A percentile compares a stretch with the other conserved stretches of the same genome.
Conservation (phyloP, 352 stramenopile genomes). For the Phytophthora podocarpi region DNA sequence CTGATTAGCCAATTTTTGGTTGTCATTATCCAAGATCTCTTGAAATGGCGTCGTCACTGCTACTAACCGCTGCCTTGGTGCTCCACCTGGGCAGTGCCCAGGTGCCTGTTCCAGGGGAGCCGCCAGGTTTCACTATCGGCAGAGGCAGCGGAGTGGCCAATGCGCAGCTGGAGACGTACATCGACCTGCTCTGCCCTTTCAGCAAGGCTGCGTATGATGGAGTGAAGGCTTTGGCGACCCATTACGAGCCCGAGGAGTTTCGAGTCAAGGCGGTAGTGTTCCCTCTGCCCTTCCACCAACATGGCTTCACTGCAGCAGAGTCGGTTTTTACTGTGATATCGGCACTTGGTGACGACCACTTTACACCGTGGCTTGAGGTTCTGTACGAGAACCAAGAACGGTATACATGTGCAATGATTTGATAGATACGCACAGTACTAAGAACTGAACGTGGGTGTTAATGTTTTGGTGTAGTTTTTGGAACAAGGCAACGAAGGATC, state of each 20-base stretch:
- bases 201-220: constrained; percentile 68
- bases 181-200: constrained; percentile 78
- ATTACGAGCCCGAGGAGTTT: constrained; percentile 64
- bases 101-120: constrained; percentile 60
- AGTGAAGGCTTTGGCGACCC: constrained; percentile 59
- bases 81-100: constrained; percentile 36
- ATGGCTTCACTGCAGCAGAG: constrained; percentile 70
- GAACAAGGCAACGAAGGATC: constrained; percentile 74
- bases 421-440: too few species aligned
- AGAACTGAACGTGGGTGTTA: too few species aligned
- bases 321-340: constrained; percentile 64
- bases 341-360: constrained; percentile 53
- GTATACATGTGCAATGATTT: too few species aligned
- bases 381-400: constrained; percentile 77
- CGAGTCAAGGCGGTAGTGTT: constrained; percentile 72
- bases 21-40: constrained; percentile 20
- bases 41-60: constrained; percentile 24
- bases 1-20: background rate
- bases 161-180: constrained; percentile 81
- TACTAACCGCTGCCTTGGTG: constrained; percentile 8
- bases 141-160: constrained; percentile 45
- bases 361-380: constrained; percentile 64
- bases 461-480: too few species aligned
- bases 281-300: constrained; percentile 70
- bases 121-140: constrained; percentile 71